These are phyloP conservation scores for Pleurotus giganteus DNA, from an alignment of 768 basidiomycete species.

Conservation along the genomic window DNA sequence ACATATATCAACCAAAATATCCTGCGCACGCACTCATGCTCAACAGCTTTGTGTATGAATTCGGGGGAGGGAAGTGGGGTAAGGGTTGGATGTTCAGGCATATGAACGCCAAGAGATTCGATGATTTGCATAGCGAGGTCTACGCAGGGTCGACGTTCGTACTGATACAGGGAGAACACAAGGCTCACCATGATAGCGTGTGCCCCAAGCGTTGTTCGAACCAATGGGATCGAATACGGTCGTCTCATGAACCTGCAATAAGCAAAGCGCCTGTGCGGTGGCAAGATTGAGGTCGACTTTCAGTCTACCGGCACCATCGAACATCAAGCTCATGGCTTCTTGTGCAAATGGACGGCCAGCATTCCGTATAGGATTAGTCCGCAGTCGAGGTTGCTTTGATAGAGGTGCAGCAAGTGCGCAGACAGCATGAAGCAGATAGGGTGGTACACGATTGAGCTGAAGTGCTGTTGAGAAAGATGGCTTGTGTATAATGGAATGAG, in stretches of 20 bases:
- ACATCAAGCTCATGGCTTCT: constrained; percentile 67
- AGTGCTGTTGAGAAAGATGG: constrained; percentile 71
- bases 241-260: constrained; percentile 69
- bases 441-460: constrained; percentile 63
- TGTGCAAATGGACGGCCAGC: constrained; percentile 56
- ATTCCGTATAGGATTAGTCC: constrained; percentile 50
- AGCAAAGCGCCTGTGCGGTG: constrained; percentile 73
- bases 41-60: constrained; percentile 59
- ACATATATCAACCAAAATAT: constrained; percentile 79
- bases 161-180: constrained; percentile 11
- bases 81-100: constrained; percentile 57
- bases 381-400: constrained; percentile 63
- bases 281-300: constrained; percentile 62
- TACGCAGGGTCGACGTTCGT: constrained; percentile 19
- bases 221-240: constrained; percentile 39
- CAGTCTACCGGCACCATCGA: constrained; percentile 64
- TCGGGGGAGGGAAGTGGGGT: constrained; percentile 58
- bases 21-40: constrained; percentile 77
- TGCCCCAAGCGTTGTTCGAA: constrained; percentile 33
- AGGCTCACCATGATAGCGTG: constrained; percentile 49
- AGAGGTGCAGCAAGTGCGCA: constrained; percentile 79
- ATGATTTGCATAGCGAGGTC: constrained; percentile 69
- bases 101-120: constrained; percentile 62
- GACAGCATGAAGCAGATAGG: constrained; percentile 68
- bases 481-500: constrained; percentile 74